Base-by-base conservation (phyloP, 352 stramenopile genomes). In the Globisporangium irregulare region DNA sequence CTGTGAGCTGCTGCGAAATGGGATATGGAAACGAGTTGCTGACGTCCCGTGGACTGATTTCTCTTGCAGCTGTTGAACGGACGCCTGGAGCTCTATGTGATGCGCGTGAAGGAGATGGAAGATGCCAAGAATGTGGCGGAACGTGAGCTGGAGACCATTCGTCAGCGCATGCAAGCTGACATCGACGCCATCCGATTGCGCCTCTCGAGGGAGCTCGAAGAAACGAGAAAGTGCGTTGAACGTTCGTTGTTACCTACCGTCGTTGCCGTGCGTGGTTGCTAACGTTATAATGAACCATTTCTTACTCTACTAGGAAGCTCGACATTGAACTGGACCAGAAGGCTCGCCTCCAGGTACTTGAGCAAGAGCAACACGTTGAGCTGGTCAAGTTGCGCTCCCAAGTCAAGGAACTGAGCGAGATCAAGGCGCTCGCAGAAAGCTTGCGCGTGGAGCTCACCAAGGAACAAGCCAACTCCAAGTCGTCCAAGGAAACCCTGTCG, bases 21-120 rank as follows among this genome's bases (percentile, higher is more conserved):
- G 25, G 18, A 24, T 51, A 51, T 12, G 1, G 41, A 51, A 51
- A 24, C 18, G 43, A 51, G 43, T 15, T 60, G 15, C 68, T 71
- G 41, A 71, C 53, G n/a, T 7, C 50, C 3, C 43, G n/a, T 56
- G 41, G 25, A 22, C 25, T 29, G 1, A 12, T 61, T 56, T 18
- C n/a, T 41, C 22, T 29, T 70, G 34, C 60, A 92, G 86, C 69
- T 86, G 77, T 72, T 95, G 4, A 95, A 95, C 64, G 87, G 80
- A 34, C 85, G 87, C 25, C 80, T 95, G 32, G 87, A 93, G 76
- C 81, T 89, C 68, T 95, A 95, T 68, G 84, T 95, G 54, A 70
- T 92, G 48, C 85, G 84, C 72, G 85, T 93, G 51, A 95, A 93
- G 59, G 87, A 93, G 73, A 86, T 93, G 65, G 79, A 92, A 63